Evolutionary conservation across 306 rosid genomes (phyloP), one percentile per base, ranked within the genome.

Genomic region (Oemleria cerasiformis): DNA sequence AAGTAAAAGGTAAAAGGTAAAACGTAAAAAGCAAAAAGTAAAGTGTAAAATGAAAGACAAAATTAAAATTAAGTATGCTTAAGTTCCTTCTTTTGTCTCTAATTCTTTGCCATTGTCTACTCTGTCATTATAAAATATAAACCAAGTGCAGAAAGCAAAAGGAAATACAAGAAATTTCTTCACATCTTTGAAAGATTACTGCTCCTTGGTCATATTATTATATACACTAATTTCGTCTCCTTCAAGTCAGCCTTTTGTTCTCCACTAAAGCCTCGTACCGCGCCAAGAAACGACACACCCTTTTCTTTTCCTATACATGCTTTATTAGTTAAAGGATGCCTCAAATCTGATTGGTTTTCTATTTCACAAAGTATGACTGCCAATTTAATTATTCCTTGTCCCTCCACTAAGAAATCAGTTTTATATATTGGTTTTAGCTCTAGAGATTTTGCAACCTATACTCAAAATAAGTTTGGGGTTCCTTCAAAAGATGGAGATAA

Each of bases 211-310:
- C 36, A 9, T 20, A 30, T 43, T 20, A 15, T 8, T 51, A 30
- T 30, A 30, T 42, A 8, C 42, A 15, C 42, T 9, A 40, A 38
- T 54, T 65, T 40, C 66, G 9, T 56, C 58, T 40, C 12, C 50
- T 20, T 57, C 67, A 75, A 57, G 78, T 57, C n/a, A 45, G 66
- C 38, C 65, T 34, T 19, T 15, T n/a, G 15, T 38, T 58, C 67
- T 71, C 56, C 48, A 21, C 1, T 4, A 13, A 39, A 10, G 13
- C 68, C 38, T 39, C 19, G 25, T n/a, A 49, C 6, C 7, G n/a
- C 20, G 21, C 5, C 14, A n/a, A 25, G 42, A 30, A 23, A 48
- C 11, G 41, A 65, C 23, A 25, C 41, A 7, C 20, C 12, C 10
- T 67, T 49, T 16, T 9, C 23, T 5, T 67, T 48, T 48, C 16